Conservation (phyloP, 2,329 filamentous ascomycete genomes). For the Bipolaris bicolor region DNA sequence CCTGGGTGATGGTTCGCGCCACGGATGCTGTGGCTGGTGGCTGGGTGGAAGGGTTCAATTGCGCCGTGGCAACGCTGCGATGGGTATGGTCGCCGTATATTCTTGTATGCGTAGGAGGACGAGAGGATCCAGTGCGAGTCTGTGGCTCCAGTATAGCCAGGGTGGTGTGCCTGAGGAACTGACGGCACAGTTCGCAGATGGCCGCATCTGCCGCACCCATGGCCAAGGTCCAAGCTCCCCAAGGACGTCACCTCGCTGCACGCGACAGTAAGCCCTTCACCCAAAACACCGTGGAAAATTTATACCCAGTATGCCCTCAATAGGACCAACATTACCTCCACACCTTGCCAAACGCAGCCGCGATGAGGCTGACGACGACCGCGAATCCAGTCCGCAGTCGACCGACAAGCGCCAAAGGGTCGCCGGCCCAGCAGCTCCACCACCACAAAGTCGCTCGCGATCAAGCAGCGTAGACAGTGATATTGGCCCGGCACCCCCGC, state of each 20-base stretch:
- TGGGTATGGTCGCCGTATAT: background rate
- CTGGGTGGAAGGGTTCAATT: constrained; percentile 4
- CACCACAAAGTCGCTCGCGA: constrained; percentile 30
- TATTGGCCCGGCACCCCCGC: constrained; percentile 51
- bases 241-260: constrained; percentile 18
- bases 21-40: constrained; percentile 11
- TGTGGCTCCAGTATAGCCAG: background rate
- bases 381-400: constrained; percentile 49
- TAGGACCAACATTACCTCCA: constrained; percentile 73
- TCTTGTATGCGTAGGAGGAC: background rate
- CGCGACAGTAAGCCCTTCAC: background rate
- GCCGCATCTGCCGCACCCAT: constrained; percentile 21
- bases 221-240: constrained; percentile 32
- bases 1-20: constrained; percentile 14
- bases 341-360: constrained; percentile 64
- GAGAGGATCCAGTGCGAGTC: background rate
- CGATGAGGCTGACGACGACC: constrained; percentile 52
- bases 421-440: constrained; percentile 62
- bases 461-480: constrained; percentile 38
- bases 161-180: constrained; percentile 16
- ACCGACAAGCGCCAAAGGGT: constrained; percentile 60
- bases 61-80: background rate
- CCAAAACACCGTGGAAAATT: constrained; percentile 21
- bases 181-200: constrained; percentile 21
- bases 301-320: constrained; percentile 64